Evolutionary conservation across 108 stramenopile species (phyloP).

Genomic region (Cylindrotheca fusiformis): DNA sequence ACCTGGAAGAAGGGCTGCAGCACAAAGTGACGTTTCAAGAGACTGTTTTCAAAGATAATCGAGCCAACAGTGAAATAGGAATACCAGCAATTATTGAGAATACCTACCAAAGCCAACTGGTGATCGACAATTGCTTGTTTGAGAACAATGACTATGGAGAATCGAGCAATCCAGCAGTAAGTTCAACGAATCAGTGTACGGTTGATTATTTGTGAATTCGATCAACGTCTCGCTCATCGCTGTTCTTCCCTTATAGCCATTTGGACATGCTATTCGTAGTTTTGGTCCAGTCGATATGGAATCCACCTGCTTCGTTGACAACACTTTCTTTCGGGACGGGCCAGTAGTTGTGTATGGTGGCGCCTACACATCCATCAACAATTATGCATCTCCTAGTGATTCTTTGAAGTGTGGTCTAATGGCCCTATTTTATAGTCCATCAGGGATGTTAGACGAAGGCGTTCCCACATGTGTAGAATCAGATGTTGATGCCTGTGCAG

Average conservation of each 20-base stretch:
- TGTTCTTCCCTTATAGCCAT: background rate
- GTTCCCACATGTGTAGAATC: conserved; percentile 14
- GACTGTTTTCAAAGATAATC: conserved; percentile 29
- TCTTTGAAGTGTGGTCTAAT: conserved; percentile 16
- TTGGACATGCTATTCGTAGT: conserved; percentile 31
- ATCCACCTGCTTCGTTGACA: conserved; percentile 28
- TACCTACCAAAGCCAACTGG: conserved; percentile 21
- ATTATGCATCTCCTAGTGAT: conserved; percentile 19
- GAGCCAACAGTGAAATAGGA: conserved; percentile 2
- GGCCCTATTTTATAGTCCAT: conserved; percentile 11
- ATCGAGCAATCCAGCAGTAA: conserved; percentile 12
- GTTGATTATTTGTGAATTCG: background rate
- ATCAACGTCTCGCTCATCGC: background rate
- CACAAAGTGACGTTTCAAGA: conserved; percentile 26
- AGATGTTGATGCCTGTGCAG: conserved; percentile 14
- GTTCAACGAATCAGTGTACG: background rate
- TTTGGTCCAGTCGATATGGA: conserved; percentile 26
- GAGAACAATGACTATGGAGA: conserved; percentile 22
- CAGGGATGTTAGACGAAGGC: background rate
- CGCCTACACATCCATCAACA: conserved; percentile 6
- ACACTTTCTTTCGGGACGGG: conserved; percentile 15
- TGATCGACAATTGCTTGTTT: conserved; percentile 24
- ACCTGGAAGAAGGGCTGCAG: background rate
- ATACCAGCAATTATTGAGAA: conserved; percentile 34
- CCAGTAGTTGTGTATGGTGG: conserved; percentile 20